A percentile compares a stretch with the other conserved stretches of the same genome.
phyloP scores from a whole-genome alignment of 2,329 filamentous ascomycete genomes.

The Parastagonospora nodorum region DNA sequence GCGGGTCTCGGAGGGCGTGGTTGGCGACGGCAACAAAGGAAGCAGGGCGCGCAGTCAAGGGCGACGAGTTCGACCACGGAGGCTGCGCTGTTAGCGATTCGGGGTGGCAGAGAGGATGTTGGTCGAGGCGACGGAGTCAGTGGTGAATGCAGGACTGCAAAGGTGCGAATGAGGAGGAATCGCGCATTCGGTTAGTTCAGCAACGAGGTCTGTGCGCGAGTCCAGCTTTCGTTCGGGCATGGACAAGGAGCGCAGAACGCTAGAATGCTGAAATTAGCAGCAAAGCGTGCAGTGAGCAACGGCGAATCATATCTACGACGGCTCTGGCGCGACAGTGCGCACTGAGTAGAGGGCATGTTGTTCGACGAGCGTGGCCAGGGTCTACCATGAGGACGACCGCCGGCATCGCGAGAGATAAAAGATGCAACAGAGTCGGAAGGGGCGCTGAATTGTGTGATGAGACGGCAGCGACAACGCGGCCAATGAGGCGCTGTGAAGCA shows the following conservation, averaged over 20 bases:
- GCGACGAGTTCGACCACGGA: constrained; percentile 15
- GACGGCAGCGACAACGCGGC: constrained; percentile 17
- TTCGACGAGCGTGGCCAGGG: background rate
- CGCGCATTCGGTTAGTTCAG: constrained; percentile 6
- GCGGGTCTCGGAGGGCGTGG: constrained; percentile 31
- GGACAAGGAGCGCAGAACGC: background rate
- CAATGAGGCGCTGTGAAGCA: constrained; percentile 10
- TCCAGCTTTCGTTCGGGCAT: background rate
- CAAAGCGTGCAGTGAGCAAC: background rate
- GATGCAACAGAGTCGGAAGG: constrained; percentile 19
- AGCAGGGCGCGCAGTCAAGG: constrained; percentile 26
- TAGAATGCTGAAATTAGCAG: constrained; percentile 3
- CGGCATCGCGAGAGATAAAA: constrained; percentile 21
- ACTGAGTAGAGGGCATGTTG: background rate
- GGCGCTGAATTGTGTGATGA: constrained; percentile 25
- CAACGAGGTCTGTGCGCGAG: background rate
- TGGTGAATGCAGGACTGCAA: constrained; percentile 17
- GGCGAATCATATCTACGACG: background rate
- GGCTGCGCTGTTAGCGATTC: constrained; percentile 21
- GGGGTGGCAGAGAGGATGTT: constrained; percentile 18
- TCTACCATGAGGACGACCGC: background rate
- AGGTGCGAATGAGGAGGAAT: constrained; percentile 18
- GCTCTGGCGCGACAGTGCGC: background rate
- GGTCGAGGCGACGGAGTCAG: constrained; percentile 30
- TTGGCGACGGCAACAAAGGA: constrained; percentile 33